Base-by-base conservation (phyloP, 352 stramenopile species). In the Phytophthora citrophthora region DNA sequence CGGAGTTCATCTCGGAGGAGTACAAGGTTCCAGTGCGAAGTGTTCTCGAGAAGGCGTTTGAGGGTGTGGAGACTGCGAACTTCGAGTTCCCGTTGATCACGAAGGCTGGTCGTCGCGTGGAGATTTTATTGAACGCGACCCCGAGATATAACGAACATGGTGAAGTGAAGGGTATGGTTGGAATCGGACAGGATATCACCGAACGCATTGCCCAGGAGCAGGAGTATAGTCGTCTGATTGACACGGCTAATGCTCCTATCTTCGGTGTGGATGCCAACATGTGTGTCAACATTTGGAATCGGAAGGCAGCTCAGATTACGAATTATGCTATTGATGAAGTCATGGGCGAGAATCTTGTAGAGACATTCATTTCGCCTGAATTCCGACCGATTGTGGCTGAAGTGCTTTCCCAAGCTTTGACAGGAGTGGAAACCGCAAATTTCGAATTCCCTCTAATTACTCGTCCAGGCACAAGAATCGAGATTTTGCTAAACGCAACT, bases 221-320 rank as follows among this genome's bases (percentile, higher is more conserved):
- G 43, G 75, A 79, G 36, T 83, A 79, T 52, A 68, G 50, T 23
- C 59, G 72, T 10, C 41, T 86, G 40, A 78, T 86, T 41, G 76
- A 85, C 38, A 77, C 67, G 2, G 76, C 76, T 0, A 86, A 86
- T 58, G 77, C 74, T 18, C 77, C 77, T 5, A 84, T 86, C 40
- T 86, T 86, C 43, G 77, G 77, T 10, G 65, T 86, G 10, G 75
- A 96, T 81, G 43, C 53, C 10, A 73, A 73, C 15, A 65, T 69
- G 76, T 58, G 76, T 38, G 54, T 95, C 7, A 95, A 94, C 50
- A 94, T 94, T 29, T 94, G 88, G 90, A 96, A 97, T 61, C 75
- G 91, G 10, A 94, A 96, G 54, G 89, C 83, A n/a, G 83, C 77
- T 1, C 77, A 97, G 32, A 91, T 96, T 54, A 97, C 89, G 13